These are phyloP conservation scores for Cicer judaicum DNA, from an alignment of 306 rosid genomes.

Conservation along the genomic window DNA sequence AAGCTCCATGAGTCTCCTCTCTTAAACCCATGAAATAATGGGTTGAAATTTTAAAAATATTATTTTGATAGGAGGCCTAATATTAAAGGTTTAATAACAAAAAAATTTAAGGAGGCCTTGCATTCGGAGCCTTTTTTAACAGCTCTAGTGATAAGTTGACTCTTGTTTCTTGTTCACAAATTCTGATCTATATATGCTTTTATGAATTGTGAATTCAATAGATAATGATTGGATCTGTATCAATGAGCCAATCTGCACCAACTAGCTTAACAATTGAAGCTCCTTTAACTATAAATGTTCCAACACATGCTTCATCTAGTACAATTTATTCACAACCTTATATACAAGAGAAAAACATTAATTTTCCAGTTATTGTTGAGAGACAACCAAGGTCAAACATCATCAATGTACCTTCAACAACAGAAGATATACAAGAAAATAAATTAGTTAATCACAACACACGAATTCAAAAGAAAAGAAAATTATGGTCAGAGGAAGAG, in stretches of 20 bases:
- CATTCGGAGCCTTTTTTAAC: too few relatives aligned
- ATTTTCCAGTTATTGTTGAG: slow-evolving; percentile 71
- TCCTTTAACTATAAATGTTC: slow-evolving; percentile 65
- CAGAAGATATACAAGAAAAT: slow-evolving; percentile 48
- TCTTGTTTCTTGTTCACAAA: too few relatives aligned
- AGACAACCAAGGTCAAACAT: slow-evolving; percentile 52
- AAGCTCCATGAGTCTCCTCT: too few relatives aligned
- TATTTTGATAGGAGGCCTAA: too few relatives aligned
- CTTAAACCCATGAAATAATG: too few relatives aligned
- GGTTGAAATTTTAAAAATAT: too few relatives aligned
- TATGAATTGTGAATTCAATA: slow-evolving; percentile 42
- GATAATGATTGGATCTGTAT: slow-evolving; percentile 65
- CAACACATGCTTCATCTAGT: slow-evolving; percentile 46
- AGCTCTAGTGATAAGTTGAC: too few relatives aligned
- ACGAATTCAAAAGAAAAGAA: slow-evolving; percentile 60
- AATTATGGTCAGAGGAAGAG: slow-evolving; percentile 77
- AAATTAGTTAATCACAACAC: slow-evolving; percentile 38
- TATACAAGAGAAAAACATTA: slow-evolving; percentile 50
- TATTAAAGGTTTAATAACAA: too few relatives aligned
- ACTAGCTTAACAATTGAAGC: slow-evolving; percentile 64
- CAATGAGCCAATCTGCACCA: slow-evolving; percentile 52
- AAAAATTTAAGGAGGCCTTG: too few relatives aligned
- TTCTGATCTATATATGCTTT: neutral
- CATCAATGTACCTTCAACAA: slow-evolving; percentile 18
- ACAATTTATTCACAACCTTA: slow-evolving; percentile 44